These are phyloP conservation scores for Termitomyces sp. DNA, from an alignment of 768 basidiomycete species.

Conservation along the genomic window DNA sequence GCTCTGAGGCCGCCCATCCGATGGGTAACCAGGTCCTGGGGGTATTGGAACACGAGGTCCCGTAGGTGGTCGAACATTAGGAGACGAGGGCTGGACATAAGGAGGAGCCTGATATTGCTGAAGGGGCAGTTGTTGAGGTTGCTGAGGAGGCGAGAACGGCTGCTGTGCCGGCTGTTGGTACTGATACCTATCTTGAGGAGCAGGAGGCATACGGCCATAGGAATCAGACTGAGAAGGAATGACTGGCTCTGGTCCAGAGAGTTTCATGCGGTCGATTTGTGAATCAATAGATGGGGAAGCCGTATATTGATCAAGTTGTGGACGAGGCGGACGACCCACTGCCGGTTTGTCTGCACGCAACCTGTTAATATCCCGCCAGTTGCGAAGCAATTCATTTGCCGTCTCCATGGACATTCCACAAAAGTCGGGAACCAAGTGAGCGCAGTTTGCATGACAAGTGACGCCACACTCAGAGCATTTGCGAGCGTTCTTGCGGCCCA, in stretches of 20 bases:
- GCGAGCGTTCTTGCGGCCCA: conserved; percentile 95
- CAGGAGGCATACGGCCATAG: conserved; percentile 36
- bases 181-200: conserved; percentile 38
- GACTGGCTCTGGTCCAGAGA: conserved; percentile 38
- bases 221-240: conserved; percentile 29
- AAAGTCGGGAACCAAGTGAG: conserved; percentile 98
- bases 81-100: conserved; percentile 29
- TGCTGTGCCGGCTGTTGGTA: conserved; percentile 28
- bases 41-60: conserved; percentile 42
- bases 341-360: conserved; percentile 52
- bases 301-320: conserved; percentile 30
- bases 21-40: conserved; percentile 39
- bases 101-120: conserved; percentile 25
- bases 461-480: conserved; percentile 95
- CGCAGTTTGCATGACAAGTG: conserved; percentile 96
- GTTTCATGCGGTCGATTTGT: conserved; percentile 45
- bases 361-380: conserved; percentile 89
- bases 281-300: conserved; percentile 34
- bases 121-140: conserved; percentile 24
- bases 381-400: conserved; percentile 87
- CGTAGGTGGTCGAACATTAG: conserved; percentile 37
- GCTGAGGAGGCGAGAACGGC: conserved; percentile 28
- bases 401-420: conserved; percentile 99
- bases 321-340: conserved; percentile 31
- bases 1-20: conserved; percentile 32